These are phyloP conservation scores for Brassica hybrid DNA, from an alignment of 441 rosid species.

Conservation along the genomic window DNA sequence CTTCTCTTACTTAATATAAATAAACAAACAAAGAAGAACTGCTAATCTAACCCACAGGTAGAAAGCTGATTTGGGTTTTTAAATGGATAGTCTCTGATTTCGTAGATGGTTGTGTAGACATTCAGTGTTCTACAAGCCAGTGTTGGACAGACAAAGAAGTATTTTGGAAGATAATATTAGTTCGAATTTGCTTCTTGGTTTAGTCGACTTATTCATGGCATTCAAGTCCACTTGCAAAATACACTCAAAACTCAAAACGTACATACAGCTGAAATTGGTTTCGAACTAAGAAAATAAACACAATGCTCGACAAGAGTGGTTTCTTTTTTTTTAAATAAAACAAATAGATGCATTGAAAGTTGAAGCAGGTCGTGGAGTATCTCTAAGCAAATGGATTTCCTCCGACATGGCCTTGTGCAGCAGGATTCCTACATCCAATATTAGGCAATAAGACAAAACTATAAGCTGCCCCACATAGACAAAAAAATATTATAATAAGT, in stretches of 20 bases:
- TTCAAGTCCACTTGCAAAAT: not conserved
- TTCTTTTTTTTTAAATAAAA: not conserved
- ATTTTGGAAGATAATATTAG: too few relatives aligned
- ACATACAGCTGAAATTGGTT: not conserved
- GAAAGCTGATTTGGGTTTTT: not conserved
- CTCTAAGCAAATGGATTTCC: slow-evolving; percentile 88
- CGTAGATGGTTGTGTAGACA: not conserved
- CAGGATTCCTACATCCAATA: slow-evolving; percentile 56
- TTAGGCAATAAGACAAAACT: slow-evolving; percentile 10
- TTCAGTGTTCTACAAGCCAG: not conserved
- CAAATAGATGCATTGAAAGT: slow-evolving; percentile 1
- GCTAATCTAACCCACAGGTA: not conserved
- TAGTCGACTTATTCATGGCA: not conserved
- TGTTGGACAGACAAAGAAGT: not conserved
- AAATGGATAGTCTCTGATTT: not conserved
- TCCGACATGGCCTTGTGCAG: slow-evolving; percentile 76
- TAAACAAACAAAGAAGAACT: slow-evolving; percentile 1
- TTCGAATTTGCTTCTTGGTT: not conserved
- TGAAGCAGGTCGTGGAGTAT: not conserved
- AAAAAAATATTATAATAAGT: not conserved
- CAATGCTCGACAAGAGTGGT: not conserved
- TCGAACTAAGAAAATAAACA: not conserved
- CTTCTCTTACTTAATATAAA: slow-evolving; percentile 13
- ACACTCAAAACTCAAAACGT: not conserved
- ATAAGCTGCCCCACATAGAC: not conserved